Base-by-base conservation (phyloP, 176 grass and related monocot genomes). In the Oryza officinalis region DNA sequence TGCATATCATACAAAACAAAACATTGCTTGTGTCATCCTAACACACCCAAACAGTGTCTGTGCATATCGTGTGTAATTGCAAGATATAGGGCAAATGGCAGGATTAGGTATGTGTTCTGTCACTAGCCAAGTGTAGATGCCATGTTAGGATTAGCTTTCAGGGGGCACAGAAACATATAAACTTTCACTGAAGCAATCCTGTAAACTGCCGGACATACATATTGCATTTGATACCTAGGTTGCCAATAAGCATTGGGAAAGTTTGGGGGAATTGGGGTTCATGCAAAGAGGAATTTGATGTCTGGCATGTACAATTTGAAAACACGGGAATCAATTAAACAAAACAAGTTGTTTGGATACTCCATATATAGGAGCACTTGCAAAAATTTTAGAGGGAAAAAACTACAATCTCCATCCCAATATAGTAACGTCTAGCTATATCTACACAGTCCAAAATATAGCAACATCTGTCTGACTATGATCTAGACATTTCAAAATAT, bases 91-190 rank as follows among this genome's bases (percentile, higher is more conserved):
- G 27, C 75, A 84, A 84, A 84, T 69, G 76, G 60, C 61, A 68
- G 18, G 76, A 18, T 75, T 80, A 68, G 61, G 69, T 69, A 37
- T 37, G 20, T 61, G 12, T n/a, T 72, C 75, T 88, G 76, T 80
- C 75, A 30, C 31, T 52, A 77, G 38, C 49, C 64, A 18, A 10
- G 69, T 27, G 7, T 22, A 30, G 45, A 75, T 33, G 43, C 20
- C 27, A 45, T 40, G 76, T 80, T 65, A 57, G 30, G 5, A 38
- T 78, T 37, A 12, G 13, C 22, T 80, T 13, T 27, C 22, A 23
- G 14, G 44, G 28, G 31, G 22, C 30, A 30, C 20, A 11, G 2
- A 63, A 20, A 79, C 49, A 80, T 37, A 2, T 15, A 50, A 23
- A 17, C 49, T 52, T 52, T 52, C 15, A 52, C 4, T 15, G 15